These are phyloP conservation scores for Wallacemonas sp. DNA, from an alignment of 208 protist species.

Conservation along the genomic window DNA sequence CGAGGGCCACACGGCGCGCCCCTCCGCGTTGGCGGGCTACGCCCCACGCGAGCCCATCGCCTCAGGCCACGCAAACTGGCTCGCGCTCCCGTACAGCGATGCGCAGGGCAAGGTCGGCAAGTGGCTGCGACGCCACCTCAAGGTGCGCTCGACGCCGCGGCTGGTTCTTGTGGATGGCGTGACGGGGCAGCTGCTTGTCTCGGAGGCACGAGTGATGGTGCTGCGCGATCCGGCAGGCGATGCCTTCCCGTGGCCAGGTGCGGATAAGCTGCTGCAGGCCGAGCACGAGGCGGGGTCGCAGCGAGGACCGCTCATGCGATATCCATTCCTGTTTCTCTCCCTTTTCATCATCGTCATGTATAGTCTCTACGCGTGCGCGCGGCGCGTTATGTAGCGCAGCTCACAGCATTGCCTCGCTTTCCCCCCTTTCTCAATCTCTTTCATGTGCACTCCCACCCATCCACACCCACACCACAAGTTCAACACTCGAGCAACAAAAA, in stretches of 20 bases:
- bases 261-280: conserved; percentile 7
- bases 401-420: too few species aligned
- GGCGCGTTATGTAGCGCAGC: too few species aligned
- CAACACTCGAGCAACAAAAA: neutral
- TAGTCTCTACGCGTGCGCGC: too few species aligned
- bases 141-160: conserved; percentile 40
- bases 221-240: conserved; percentile 29
- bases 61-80: conserved; percentile 45
- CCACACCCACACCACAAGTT: too few species aligned
- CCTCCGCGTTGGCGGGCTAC: neutral
- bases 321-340: too few species aligned
- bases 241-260: conserved; percentile 53
- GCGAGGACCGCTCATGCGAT: neutral
- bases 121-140: conserved; percentile 27
- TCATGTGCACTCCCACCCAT: too few species aligned
- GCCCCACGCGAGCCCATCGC: conserved; percentile 24
- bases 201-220: conserved; percentile 35
- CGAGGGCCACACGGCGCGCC: neutral
- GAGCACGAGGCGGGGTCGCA: neutral
- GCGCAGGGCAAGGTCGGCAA: conserved; percentile 18
- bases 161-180: conserved; percentile 42
- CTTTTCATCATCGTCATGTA: too few species aligned
- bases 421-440: too few species aligned
- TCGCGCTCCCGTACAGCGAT: conserved; percentile 51
- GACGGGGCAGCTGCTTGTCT: conserved; percentile 38